phyloP scores from a whole-genome alignment of 2,329 filamentous ascomycete species.

The Sclerotinia subarctica region DNA sequence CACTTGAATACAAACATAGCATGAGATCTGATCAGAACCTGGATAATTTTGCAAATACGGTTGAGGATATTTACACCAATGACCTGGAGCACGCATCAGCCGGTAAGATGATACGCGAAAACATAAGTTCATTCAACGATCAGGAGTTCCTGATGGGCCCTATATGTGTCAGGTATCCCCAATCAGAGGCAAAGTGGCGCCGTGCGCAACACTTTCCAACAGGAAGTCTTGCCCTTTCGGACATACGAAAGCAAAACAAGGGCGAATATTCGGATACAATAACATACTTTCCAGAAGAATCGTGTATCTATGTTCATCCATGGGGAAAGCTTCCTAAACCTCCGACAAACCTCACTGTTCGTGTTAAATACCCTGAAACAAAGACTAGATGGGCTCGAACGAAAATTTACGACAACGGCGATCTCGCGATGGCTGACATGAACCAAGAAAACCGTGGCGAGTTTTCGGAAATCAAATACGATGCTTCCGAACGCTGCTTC shows the following conservation, averaged over 20 bases:
- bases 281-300: slow-evolving; percentile 18
- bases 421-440: slow-evolving; percentile 11
- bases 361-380: slow-evolving; percentile 21
- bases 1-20: neutral
- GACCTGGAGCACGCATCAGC: neutral
- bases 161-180: slow-evolving; percentile 26
- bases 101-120: neutral
- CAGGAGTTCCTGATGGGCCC: slow-evolving; percentile 1
- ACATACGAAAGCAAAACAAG: slow-evolving; percentile 24
- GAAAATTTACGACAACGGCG: neutral
- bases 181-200: slow-evolving; percentile 15
- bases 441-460: slow-evolving; percentile 4
- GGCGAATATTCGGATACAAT: slow-evolving; percentile 25
- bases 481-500: slow-evolving; percentile 12
- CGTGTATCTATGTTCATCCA: slow-evolving; percentile 25
- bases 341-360: slow-evolving; percentile 1
- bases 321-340: slow-evolving; percentile 14
- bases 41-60: neutral
- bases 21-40: neutral
- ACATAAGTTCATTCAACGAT: slow-evolving; percentile 9
- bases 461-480: slow-evolving; percentile 9
- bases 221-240: slow-evolving; percentile 26
- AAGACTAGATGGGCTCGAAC: slow-evolving; percentile 20
- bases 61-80: neutral
- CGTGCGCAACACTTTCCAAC: slow-evolving; percentile 22